Evolutionary conservation across 352 stramenopile species (phyloP), one percentile per base, ranked within the genome.

Genomic region (Globisporangium rhizosaccharum): DNA sequence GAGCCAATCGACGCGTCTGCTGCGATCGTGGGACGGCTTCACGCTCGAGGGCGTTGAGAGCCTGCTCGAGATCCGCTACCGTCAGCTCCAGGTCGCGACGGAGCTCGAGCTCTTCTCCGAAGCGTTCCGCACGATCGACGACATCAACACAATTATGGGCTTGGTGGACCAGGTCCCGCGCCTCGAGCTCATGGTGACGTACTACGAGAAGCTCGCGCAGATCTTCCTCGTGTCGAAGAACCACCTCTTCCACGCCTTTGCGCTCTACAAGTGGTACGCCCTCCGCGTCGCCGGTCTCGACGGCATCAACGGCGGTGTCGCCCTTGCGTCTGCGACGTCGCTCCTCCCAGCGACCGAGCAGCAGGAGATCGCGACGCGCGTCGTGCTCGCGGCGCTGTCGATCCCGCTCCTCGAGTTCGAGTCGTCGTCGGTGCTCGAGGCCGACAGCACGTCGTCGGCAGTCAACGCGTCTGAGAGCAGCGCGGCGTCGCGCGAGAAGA

Each of bases 101-200:
- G 70, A 90, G 49, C 77, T 99, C 17, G 92, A 98, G 67, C 81
- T 99, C 37, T 99, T 97, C 77, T 98, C 90, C 3, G 97, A 99
- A 71, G 96, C 92, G 30, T 99, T 99, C 79, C 90, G 96, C 54
- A 99, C 96, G 15, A 97, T 99, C 39, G 97, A 99, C 73, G 97
- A 99, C 76, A 99, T 99, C 71, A 98, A 99, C 83, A 97, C 88
- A 63, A 98, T 99, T 73, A 94, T 99, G 71, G 88, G 82, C 59
- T 57, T 92, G 11, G 77, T 88, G 25, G 82, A 93, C 61, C 79
- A 91, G 61, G 81, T 92, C 25, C 94, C 96, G 39, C 98, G 97
- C 53, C 78, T 96, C 28, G 92, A 98, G 46, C 76, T 98, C 51
- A 97, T 99, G 75, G 92, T 97, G 17, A 97, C 89, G 46, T 99